Conservation (phyloP, 2,329 filamentous ascomycete species). For the Neurospora sp. region DNA sequence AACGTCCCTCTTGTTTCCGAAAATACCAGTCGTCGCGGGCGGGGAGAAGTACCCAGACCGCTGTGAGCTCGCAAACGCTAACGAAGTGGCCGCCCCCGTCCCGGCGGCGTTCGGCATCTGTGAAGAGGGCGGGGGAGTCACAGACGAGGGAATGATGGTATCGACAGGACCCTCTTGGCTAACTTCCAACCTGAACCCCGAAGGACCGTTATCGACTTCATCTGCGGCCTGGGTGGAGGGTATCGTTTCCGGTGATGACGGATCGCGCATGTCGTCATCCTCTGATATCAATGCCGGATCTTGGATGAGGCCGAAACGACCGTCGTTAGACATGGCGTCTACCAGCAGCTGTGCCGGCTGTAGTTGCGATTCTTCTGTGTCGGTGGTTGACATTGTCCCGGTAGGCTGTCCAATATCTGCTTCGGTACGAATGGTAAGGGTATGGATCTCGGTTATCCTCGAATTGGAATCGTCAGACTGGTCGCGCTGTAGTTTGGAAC, state of each 20-base stretch:
- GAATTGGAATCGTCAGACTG: not conserved
- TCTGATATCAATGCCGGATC: slow-evolving; percentile 26
- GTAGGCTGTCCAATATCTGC: not conserved
- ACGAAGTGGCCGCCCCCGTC: slow-evolving; percentile 18
- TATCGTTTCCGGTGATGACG: slow-evolving; percentile 42
- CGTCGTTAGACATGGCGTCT: slow-evolving; percentile 20
- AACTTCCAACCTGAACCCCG: slow-evolving; percentile 40
- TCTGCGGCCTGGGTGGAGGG: slow-evolving; percentile 42
- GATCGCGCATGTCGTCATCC: slow-evolving; percentile 16
- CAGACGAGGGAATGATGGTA: slow-evolving; percentile 45
- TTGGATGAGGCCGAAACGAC: slow-evolving; percentile 17
- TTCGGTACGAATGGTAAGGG: not conserved
- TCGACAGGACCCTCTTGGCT: slow-evolving; percentile 35
- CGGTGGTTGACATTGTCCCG: not conserved
- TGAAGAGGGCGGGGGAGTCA: slow-evolving; percentile 48
- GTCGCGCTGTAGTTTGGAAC: not conserved
- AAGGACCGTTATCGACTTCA: slow-evolving; percentile 29
- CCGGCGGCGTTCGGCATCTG: slow-evolving; percentile 30
- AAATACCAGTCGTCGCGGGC: slow-evolving; percentile 34
- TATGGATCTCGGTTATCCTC: not conserved
- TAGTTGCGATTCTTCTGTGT: slow-evolving; percentile 26
- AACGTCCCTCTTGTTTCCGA: slow-evolving; percentile 22
- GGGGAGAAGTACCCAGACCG: slow-evolving; percentile 42
- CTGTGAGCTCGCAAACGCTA: slow-evolving; percentile 31
- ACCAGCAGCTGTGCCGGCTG: slow-evolving; percentile 24